Percentiles rank a stretch among this genome's conserved stretches.
Evolutionary conservation across 1,284 basidiomycete genomes (phyloP).

Genomic region (Tilletia indica): DNA sequence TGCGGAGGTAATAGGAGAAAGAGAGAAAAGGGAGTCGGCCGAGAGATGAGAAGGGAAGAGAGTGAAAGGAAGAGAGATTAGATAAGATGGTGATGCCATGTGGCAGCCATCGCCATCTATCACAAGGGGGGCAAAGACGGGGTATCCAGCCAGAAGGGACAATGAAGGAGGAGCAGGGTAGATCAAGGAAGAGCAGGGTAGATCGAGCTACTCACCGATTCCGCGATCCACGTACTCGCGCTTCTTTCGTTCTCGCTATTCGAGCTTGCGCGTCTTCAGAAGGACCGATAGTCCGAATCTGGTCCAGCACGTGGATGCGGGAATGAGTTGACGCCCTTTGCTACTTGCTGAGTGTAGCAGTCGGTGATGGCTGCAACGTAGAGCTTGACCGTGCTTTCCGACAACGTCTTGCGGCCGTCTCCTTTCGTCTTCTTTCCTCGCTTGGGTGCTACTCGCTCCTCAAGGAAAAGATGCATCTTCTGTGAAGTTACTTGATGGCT

Average conservation of each 20-base stretch:
- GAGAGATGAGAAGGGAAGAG: too few relatives aligned
- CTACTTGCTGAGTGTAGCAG: neutral
- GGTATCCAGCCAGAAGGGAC: too few relatives aligned
- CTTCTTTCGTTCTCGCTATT: neutral
- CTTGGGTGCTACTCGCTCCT: neutral
- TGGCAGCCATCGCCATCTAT: too few relatives aligned
- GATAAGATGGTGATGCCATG: too few relatives aligned
- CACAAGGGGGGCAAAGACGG: too few relatives aligned
- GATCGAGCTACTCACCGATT: neutral
- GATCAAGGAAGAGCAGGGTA: too few relatives aligned
- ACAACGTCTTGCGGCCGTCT: neutral
- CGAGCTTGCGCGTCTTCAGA: neutral
- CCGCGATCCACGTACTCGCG: neutral
- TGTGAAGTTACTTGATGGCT: neutral
- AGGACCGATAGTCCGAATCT: neutral
- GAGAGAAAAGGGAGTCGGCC: too few relatives aligned
- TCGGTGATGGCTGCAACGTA: conserved; percentile 9
- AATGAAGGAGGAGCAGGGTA: too few relatives aligned
- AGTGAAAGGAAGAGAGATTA: too few relatives aligned
- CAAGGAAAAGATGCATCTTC: neutral
- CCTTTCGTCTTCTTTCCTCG: neutral
- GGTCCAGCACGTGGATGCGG: conserved; percentile 1
- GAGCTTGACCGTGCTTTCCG: neutral
- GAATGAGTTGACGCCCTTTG: neutral
- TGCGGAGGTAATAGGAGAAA: too few relatives aligned